Conservation (phyloP, 305 asterid genomes). For the Lippia alba region DNA sequence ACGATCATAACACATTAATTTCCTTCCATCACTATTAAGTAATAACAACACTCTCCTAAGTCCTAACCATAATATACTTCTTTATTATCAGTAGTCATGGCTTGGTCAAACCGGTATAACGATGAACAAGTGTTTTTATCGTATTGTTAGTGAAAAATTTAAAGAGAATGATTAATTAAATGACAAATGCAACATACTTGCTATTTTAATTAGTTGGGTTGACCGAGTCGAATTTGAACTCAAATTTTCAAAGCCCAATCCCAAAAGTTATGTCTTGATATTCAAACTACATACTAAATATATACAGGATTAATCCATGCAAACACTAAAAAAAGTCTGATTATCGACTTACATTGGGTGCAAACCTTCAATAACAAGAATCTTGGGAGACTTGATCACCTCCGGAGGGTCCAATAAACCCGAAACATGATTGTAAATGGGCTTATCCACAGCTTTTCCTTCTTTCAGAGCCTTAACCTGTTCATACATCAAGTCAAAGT, state of each 20-base stretch:
- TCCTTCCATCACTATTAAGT: neutral
- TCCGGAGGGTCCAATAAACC: constrained; percentile 95
- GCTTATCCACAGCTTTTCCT: constrained; percentile 77
- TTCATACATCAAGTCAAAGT: constrained; percentile 91
- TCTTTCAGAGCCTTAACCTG: constrained; percentile 87
- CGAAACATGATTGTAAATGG: constrained; percentile 87
- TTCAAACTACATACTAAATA: too few relatives aligned
- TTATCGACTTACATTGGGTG: constrained; percentile 87
- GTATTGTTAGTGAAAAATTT: too few relatives aligned
- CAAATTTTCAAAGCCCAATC: too few relatives aligned
- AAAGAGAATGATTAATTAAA: too few relatives aligned
- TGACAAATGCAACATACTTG: too few relatives aligned
- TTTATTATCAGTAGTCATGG: neutral
- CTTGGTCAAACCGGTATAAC: too few relatives aligned
- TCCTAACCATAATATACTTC: neutral
- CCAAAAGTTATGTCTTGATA: too few relatives aligned
- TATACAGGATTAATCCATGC: constrained; percentile 2
- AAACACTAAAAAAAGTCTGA: neutral
- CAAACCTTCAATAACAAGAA: constrained; percentile 94
- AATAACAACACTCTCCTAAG: neutral
- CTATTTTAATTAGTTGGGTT: too few relatives aligned
- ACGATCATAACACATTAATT: constrained; percentile 3
- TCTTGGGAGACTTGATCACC: constrained; percentile 88
- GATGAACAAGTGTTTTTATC: too few relatives aligned
- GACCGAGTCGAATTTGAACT: too few relatives aligned